Percentiles rank a stretch among this genome's conserved stretches.
phyloP scores from a whole-genome alignment of 176 grass and related monocot species.

The Aegilops longissima region DNA sequence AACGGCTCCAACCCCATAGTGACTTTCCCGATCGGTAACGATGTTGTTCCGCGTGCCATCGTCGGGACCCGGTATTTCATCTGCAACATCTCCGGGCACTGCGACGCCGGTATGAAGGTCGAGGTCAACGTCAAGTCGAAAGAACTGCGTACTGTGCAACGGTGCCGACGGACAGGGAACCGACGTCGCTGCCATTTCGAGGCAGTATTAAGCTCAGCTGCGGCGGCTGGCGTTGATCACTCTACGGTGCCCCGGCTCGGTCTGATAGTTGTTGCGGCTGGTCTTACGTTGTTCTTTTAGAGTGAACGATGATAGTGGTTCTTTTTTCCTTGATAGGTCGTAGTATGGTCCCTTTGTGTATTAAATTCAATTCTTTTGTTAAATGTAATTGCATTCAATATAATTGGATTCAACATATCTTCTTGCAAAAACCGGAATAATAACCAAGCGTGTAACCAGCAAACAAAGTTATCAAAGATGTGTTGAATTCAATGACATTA shows the following conservation, averaged over 20 bases:
- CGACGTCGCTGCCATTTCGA: not conserved
- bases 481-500: no score
- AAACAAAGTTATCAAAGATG: no score
- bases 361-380: no score
- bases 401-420: no score
- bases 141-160: not conserved
- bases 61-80: not conserved
- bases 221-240: no score
- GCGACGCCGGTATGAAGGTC: not conserved
- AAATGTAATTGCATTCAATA: no score
- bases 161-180: not conserved
- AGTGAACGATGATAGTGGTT: not conserved
- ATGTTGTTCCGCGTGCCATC: not conserved
- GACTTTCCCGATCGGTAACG: not conserved
- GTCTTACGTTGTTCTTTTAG: not conserved
- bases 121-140: not conserved
- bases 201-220: not conserved
- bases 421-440: no score
- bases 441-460: no score
- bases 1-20: not conserved
- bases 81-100: not conserved
- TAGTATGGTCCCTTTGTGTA: no score
- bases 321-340: no score
- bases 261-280: not conserved
- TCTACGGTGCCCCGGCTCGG: not conserved